Evolutionary conservation across 1,284 basidiomycete genomes (phyloP).

Genomic region (Caloboletus inedulis): DNA sequence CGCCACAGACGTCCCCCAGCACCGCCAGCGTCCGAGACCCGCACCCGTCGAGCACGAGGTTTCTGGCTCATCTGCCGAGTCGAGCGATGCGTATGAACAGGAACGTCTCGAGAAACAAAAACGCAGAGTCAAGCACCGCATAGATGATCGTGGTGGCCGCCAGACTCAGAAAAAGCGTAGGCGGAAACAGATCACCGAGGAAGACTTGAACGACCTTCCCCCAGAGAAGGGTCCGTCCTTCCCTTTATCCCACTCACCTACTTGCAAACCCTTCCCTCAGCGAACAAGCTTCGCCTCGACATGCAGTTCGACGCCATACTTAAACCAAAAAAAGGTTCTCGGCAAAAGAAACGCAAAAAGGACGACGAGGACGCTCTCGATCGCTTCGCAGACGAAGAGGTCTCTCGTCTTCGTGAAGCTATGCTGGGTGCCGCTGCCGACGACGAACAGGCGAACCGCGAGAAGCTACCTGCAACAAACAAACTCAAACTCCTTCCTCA

Average conservation of each 20-base stretch:
- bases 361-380: constrained; percentile 81
- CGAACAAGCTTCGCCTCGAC: constrained; percentile 60
- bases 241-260: constrained; percentile 5
- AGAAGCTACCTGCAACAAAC: constrained; percentile 80
- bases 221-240: constrained; percentile 63
- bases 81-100: constrained; percentile 66
- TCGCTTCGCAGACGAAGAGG: constrained; percentile 88
- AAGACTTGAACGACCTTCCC: constrained; percentile 62
- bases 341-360: constrained; percentile 71
- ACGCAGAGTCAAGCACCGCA: constrained; percentile 23
- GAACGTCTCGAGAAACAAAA: constrained; percentile 41
- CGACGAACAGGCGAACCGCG: constrained; percentile 79
- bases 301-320: constrained; percentile 81
- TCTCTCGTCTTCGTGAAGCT: constrained; percentile 75
- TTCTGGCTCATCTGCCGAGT: constrained; percentile 58
- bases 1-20: constrained; percentile 32
- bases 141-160: constrained; percentile 26
- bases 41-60: constrained; percentile 36
- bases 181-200: constrained; percentile 50
- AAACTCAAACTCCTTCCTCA: constrained; percentile 86
- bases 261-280: constrained; percentile 34
- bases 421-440: constrained; percentile 89
- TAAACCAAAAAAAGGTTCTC: constrained; percentile 69
- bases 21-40: constrained; percentile 33
- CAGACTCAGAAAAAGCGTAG: constrained; percentile 48